Conservation (phyloP, 768 basidiomycete genomes). For the Gelatoporia subvermispora region DNA sequence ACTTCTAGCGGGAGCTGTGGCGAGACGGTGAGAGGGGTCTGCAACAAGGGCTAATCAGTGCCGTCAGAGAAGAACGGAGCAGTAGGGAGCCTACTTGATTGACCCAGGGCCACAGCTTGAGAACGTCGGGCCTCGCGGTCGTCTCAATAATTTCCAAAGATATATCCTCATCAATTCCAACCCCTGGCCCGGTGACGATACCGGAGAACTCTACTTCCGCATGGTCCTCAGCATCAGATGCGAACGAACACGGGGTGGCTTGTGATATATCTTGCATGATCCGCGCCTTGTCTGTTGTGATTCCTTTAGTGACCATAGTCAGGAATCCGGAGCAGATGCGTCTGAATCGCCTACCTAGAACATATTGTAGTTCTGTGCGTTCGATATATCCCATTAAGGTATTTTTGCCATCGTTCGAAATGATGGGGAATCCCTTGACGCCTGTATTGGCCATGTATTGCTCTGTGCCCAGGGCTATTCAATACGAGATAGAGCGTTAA, state of each 20-base stretch:
- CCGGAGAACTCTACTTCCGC: conserved; percentile 41
- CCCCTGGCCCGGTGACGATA: conserved; percentile 40
- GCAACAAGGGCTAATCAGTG: not conserved
- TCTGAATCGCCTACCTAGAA: conserved; percentile 56
- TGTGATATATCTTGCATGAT: conserved; percentile 55
- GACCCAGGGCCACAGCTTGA: conserved; percentile 86
- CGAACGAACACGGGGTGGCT: conserved; percentile 73
- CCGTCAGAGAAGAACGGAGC: not conserved
- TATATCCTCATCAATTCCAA: conserved; percentile 66
- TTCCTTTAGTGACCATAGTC: not conserved
- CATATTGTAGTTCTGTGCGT: conserved; percentile 78
- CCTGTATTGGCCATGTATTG: conserved; percentile 61
- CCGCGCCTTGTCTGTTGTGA: conserved; percentile 60
- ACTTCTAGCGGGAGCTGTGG: conserved; percentile 92
- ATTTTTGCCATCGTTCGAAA: conserved; percentile 53
- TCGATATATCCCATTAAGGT: conserved; percentile 86
- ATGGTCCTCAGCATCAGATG: conserved; percentile 43
- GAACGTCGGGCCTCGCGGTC: conserved; percentile 48
- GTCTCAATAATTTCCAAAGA: conserved; percentile 60
- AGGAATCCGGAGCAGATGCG: not conserved
- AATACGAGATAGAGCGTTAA: not conserved
- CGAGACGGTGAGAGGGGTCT: conserved; percentile 94
- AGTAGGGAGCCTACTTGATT: conserved; percentile 64
- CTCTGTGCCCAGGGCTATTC: conserved; percentile 50
- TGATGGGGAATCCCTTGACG: conserved; percentile 90